Percentiles rank a stretch among this genome's conserved stretches.
These are phyloP conservation scores for Lichtheimia hyalospora DNA, from an alignment of 371 early-diverging fungal genomes.

Conservation along the genomic window DNA sequence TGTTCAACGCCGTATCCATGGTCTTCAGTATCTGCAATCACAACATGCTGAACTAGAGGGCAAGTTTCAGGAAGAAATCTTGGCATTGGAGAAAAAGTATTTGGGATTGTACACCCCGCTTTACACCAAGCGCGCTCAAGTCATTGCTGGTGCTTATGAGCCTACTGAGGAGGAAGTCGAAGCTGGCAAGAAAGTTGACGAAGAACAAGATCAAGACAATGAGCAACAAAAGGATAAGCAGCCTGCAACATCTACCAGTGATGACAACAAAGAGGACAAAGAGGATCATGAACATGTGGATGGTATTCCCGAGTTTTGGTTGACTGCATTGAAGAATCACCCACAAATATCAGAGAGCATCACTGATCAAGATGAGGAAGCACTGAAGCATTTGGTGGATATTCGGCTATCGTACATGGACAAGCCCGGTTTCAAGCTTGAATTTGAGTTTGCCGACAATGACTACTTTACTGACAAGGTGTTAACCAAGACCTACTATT, in stretches of 20 bases:
- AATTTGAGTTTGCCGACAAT: constrained; percentile 89
- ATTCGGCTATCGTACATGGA: constrained; percentile 83
- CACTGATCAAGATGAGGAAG: constrained; percentile 87
- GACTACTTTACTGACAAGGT: constrained; percentile 83
- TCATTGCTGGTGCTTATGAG: constrained; percentile 78
- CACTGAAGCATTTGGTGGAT: constrained; percentile 81
- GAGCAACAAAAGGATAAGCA: constrained; percentile 20
- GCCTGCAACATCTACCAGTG: constrained; percentile 33
- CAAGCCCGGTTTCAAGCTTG: constrained; percentile 90
- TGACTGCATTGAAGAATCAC: constrained; percentile 86
- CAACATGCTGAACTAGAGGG: constrained; percentile 81
- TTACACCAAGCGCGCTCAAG: constrained; percentile 81
- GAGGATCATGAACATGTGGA: constrained; percentile 31
- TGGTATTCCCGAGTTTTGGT: constrained; percentile 90
- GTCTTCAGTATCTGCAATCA: constrained; percentile 80
- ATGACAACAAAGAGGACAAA: constrained; percentile 39
- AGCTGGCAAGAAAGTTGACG: constrained; percentile 61
- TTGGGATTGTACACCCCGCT: constrained; percentile 78
- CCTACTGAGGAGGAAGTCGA: constrained; percentile 87
- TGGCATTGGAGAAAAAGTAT: constrained; percentile 94
- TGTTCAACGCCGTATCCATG: constrained; percentile 82
- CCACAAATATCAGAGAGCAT: constrained; percentile 78
- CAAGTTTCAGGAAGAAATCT: constrained; percentile 87
- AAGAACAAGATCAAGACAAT: constrained; percentile 48
- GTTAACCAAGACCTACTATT: constrained; percentile 91